Evolutionary conservation across 2,329 filamentous ascomycete genomes (phyloP).

Genomic region (Stachybotrys chlorohalonatus): DNA sequence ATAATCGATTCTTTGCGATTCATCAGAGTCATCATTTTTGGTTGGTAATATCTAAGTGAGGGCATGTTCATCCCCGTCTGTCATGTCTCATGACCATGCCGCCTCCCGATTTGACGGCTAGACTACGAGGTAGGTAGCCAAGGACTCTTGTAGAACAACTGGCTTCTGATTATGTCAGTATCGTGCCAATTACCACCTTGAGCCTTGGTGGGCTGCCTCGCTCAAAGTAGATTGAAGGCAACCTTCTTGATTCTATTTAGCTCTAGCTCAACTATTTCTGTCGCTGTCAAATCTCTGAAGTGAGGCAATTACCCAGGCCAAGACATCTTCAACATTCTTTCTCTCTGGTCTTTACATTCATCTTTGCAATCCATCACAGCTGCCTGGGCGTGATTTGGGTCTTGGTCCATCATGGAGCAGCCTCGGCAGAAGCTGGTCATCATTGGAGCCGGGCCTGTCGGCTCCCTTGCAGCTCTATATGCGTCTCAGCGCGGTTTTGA

Average conservation of each 20-base stretch:
- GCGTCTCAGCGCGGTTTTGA: slow-evolving; percentile 79
- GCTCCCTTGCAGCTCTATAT: slow-evolving; percentile 84
- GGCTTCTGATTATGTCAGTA: no score
- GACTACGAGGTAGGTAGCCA: no score
- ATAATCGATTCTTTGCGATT: no score
- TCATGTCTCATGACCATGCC: no score
- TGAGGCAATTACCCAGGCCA: not conserved
- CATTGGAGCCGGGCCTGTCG: slow-evolving; percentile 88
- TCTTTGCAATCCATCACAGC: no score
- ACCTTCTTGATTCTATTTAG: not conserved
- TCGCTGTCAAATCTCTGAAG: not conserved
- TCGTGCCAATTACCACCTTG: no score
- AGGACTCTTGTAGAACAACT: no score
- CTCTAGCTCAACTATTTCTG: not conserved
- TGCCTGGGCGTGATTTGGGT: no score
- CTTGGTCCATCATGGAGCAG: slow-evolving; percentile 20
- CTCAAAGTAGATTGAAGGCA: not conserved
- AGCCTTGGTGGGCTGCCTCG: not conserved
- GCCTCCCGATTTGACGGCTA: no score
- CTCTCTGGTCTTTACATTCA: no score
- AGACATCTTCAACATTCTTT: not conserved
- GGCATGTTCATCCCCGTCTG: no score
- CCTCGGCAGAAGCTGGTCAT: slow-evolving; percentile 62
- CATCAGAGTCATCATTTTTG: not conserved
- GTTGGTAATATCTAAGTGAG: not conserved